Evolutionary conservation across 495 filamentous ascomycete species (phyloP).

Genomic region (Terfezia boudieri): DNA sequence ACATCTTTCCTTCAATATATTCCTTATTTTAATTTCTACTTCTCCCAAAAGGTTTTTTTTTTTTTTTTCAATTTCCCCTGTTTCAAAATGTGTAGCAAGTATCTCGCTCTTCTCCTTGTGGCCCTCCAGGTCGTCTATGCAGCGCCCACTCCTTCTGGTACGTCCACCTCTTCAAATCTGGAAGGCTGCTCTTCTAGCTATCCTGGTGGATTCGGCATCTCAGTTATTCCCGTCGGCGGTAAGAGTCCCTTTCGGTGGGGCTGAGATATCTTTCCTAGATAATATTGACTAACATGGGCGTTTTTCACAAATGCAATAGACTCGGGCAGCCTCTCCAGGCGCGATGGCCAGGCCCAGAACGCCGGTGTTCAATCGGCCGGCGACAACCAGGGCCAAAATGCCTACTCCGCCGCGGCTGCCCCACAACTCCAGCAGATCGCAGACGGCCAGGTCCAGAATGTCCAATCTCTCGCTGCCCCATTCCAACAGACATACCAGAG

Average conservation of each 20-base stretch:
- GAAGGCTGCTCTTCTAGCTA: not conserved
- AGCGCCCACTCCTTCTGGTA: not conserved
- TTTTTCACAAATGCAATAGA: too few species aligned
- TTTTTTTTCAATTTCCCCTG: not conserved
- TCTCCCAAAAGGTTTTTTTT: not conserved
- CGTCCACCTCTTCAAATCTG: not conserved
- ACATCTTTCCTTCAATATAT: not conserved
- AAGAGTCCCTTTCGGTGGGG: too few species aligned
- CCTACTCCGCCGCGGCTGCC: not conserved
- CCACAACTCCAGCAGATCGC: not conserved
- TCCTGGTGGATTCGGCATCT: not conserved
- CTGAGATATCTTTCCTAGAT: too few species aligned
- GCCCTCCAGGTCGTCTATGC: not conserved
- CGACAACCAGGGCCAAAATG: not conserved
- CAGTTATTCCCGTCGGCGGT: not conserved
- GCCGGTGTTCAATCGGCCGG: conserved; percentile 3
- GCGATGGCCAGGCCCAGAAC: conserved; percentile 20
- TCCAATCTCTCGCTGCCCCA: too few species aligned
- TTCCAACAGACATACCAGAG: too few species aligned
- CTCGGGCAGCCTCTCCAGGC: not conserved
- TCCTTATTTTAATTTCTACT: not conserved
- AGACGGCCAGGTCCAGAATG: not conserved
- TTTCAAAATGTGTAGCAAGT: not conserved
- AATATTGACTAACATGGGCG: too few species aligned
- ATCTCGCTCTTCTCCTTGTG: not conserved